A percentile compares a stretch with the other conserved stretches of the same genome.
Evolutionary conservation across 2,329 filamentous ascomycete genomes (phyloP).

Genomic region (Sclerotinia nivalis): DNA sequence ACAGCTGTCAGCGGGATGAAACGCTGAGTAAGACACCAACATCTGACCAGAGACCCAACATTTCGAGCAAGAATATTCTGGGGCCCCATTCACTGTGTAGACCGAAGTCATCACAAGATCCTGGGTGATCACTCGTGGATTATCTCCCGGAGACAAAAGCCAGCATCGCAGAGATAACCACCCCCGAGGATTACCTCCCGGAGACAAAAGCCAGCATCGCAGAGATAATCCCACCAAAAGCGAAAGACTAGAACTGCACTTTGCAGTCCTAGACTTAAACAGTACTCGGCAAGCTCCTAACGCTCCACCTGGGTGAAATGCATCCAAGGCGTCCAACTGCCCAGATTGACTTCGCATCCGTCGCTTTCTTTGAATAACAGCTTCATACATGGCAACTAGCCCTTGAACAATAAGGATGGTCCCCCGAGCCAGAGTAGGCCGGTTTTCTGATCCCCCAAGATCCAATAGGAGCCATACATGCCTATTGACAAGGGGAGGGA

Average conservation of each 20-base stretch:
- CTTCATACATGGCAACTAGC: constrained; percentile 3
- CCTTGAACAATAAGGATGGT: neutral
- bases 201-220: too few species aligned
- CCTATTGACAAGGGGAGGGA: neutral
- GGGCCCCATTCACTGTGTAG: neutral
- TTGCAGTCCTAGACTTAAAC: neutral
- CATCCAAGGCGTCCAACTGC: constrained; percentile 5
- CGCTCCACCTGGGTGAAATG: neutral
- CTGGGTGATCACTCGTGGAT: too few species aligned
- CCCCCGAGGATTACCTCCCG: too few species aligned
- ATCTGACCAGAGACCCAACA: neutral
- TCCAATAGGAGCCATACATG: constrained; percentile 1
- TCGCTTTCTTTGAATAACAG: neutral
- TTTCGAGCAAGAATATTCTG: neutral
- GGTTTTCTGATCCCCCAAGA: constrained; percentile 1
- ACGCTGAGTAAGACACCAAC: constrained; percentile 9
- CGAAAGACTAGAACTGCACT: too few species aligned
- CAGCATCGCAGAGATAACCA: too few species aligned
- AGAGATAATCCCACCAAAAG: too few species aligned
- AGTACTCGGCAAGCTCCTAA: constrained; percentile 15
- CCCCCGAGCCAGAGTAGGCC: constrained; percentile 5
- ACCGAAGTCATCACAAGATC: too few species aligned
- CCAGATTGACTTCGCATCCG: too few species aligned
- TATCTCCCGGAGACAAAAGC: too few species aligned
- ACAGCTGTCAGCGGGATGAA: neutral